Evolutionary conservation across 1,139 yeast genomes (phyloP), one percentile per base, ranked within the genome.

Genomic region (Zygotorulaspora mrakii): DNA sequence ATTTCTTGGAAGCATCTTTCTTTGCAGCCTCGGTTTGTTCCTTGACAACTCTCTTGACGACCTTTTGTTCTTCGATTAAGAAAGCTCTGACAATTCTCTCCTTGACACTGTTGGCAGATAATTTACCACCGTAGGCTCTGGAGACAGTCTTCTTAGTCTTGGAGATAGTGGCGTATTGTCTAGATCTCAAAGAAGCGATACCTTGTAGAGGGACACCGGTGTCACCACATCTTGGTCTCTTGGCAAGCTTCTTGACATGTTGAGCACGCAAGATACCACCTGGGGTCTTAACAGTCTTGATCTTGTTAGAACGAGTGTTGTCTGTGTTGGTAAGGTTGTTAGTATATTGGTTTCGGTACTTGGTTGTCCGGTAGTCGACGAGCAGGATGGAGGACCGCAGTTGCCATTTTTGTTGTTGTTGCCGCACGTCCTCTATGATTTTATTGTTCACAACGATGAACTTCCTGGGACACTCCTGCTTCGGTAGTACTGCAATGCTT

Each of bases 121-220:
- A 81, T 66, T 94, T 82, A 72, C 98, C 98, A 78, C 98, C 98
- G 89, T 91, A 91, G 66, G 96, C 89, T 82, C 98, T 91, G 71
- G 89, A 89, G 63, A 91, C 98, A 61, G 96, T 84, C 82, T 91
- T 89, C 80, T 84, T 86, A 68, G 96, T 86, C 79, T 83, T 88
- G 61, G 96, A 87, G 65, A 89, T 79, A 65, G 77, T 75, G 62
- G 97, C 96, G 79, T 85, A 88, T 76, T 86, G 79, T 77, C 96
- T 85, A 78, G 98, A 96, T 82, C 98, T 87, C 69, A 89, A 78
- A 64, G 95, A 76, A 59, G 95, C 81, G 69, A 82, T 69, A 79
- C 98, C 98, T 61, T 89, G 82, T 65, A 91, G 82, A 65, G 88
- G 82, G 58, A 68, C 67, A 73, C 96, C 96, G 74, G 95, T 85